These are phyloP conservation scores for Tylopilus subfusipes DNA, from an alignment of 768 basidiomycete species.

Conservation along the genomic window DNA sequence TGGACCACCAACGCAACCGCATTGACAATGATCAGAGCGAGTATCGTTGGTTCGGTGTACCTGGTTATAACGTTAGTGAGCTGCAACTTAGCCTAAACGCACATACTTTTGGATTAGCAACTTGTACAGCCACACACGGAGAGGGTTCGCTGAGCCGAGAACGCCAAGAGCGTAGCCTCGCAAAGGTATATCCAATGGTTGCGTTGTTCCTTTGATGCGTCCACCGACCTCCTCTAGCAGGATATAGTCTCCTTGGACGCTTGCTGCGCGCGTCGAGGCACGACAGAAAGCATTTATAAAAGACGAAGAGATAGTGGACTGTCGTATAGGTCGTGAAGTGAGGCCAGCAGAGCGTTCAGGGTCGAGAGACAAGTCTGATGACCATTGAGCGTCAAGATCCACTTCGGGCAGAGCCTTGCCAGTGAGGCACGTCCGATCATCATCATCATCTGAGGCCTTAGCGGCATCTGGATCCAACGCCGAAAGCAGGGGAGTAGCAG, in stretches of 20 bases:
- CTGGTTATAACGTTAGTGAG: constrained; percentile 34
- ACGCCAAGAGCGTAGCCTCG: constrained; percentile 77
- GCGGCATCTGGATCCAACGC: not conserved
- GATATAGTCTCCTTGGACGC: constrained; percentile 59
- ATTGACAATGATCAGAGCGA: constrained; percentile 80
- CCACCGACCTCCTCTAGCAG: constrained; percentile 49
- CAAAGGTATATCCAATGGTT: constrained; percentile 54
- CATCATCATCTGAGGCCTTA: constrained; percentile 34
- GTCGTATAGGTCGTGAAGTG: constrained; percentile 38
- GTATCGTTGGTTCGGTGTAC: constrained; percentile 83
- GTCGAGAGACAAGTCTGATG: constrained; percentile 33
- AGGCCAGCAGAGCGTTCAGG: constrained; percentile 45
- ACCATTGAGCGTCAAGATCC: constrained; percentile 22
- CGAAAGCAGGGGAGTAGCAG: constrained; percentile 45
- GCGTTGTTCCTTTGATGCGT: no score
- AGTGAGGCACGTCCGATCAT: constrained; percentile 59
- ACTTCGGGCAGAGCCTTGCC: constrained; percentile 35
- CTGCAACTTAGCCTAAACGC: not conserved
- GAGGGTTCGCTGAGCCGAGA: constrained; percentile 61
- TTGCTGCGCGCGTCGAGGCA: constrained; percentile 75
- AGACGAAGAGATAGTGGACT: constrained; percentile 51
- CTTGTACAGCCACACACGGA: constrained; percentile 63
- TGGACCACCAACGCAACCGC: constrained; percentile 81
- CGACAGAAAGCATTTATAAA: constrained; percentile 57
- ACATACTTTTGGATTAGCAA: constrained; percentile 71